Evolutionary conservation across 257 asterid species (phyloP).

Genomic region (Echium plantagineum): DNA sequence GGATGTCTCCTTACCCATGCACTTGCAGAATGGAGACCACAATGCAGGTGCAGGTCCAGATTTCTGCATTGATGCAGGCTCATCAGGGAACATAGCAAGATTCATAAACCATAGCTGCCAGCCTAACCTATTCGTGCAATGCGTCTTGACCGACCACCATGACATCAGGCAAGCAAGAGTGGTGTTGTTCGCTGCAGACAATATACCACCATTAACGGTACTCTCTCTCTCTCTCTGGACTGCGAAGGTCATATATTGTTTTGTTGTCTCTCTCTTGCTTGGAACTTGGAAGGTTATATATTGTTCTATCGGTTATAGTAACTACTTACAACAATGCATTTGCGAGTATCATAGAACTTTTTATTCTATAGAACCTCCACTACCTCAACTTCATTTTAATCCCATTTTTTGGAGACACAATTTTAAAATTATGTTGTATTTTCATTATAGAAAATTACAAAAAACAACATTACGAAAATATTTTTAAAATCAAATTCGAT

Average conservation of each 20-base stretch:
- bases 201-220: constrained; percentile 85
- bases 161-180: constrained; percentile 59
- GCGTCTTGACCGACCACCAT: constrained; percentile 60
- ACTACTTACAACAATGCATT: too few relatives aligned
- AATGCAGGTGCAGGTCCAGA: constrained; percentile 38
- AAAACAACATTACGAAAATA: too few relatives aligned
- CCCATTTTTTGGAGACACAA: too few relatives aligned
- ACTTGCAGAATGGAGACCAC: constrained; percentile 30
- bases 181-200: constrained; percentile 71
- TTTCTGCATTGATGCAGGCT: constrained; percentile 77
- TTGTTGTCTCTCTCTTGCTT: too few relatives aligned
- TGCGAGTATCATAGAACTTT: too few relatives aligned
- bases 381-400: too few relatives aligned
- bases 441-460: too few relatives aligned
- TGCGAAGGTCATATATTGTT: background rate
- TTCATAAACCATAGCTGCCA: constrained; percentile 87
- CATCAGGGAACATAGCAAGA: constrained; percentile 58
- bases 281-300: too few relatives aligned
- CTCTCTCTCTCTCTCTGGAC: constrained; percentile 1
- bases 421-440: too few relatives aligned
- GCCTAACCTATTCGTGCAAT: constrained; percentile 82
- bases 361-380: too few relatives aligned
- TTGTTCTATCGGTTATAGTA: too few relatives aligned
- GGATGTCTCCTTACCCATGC: constrained; percentile 53
- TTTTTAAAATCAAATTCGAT: too few relatives aligned